Evolutionary conservation across 305 asterid species (phyloP).

Genomic region (Lippia alba): DNA sequence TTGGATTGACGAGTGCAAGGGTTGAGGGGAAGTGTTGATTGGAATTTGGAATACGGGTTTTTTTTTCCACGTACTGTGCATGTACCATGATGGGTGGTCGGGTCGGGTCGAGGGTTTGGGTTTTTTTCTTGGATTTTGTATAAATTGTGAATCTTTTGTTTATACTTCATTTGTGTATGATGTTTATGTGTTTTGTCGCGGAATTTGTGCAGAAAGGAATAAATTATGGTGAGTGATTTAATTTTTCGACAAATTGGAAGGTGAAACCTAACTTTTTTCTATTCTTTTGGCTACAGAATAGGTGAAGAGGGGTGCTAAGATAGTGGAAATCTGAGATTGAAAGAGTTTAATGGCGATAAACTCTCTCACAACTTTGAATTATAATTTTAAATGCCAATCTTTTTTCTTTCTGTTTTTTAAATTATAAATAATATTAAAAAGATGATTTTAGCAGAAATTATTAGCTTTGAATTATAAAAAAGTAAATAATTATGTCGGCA

Average conservation of each 20-base stretch:
- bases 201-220: slow-evolving; percentile 28
- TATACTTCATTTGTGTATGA: neutral
- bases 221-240: neutral
- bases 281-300: too few relatives aligned
- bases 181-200: neutral
- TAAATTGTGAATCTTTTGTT: slow-evolving; percentile 7
- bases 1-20: slow-evolving; percentile 66
- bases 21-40: slow-evolving; percentile 49
- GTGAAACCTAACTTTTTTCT: too few relatives aligned
- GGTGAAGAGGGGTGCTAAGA: neutral
- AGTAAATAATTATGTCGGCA: too few relatives aligned
- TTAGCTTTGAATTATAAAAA: too few relatives aligned
- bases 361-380: neutral
- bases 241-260: too few relatives aligned
- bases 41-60: neutral
- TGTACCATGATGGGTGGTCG: neutral
- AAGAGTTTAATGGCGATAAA: neutral
- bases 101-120: neutral
- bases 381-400: neutral
- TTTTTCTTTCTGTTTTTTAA: too few relatives aligned
- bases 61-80: neutral
- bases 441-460: too few relatives aligned
- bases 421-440: too few relatives aligned
- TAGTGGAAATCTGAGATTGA: neutral
- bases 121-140: neutral